Percentiles rank a stretch among this genome's conserved stretches.
Evolutionary conservation across 2,329 filamentous ascomycete species (phyloP).

Genomic region (Fusarium illudens): DNA sequence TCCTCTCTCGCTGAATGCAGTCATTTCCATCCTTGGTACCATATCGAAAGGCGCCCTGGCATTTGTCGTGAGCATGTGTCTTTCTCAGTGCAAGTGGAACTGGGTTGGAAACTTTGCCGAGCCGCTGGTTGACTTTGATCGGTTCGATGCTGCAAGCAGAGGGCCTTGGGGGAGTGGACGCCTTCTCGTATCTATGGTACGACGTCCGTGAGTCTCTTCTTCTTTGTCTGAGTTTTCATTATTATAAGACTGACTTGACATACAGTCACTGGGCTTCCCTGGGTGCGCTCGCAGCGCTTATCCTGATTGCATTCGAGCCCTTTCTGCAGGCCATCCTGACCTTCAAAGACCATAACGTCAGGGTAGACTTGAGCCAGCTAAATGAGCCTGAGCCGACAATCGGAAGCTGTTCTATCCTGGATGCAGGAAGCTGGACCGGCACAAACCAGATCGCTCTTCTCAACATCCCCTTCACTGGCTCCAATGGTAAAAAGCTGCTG

Average conservation of each 20-base stretch:
- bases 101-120: slow-evolving; percentile 1
- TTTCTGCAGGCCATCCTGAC: slow-evolving; percentile 10
- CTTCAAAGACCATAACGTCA: neutral
- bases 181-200: neutral
- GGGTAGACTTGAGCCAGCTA: neutral
- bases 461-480: neutral
- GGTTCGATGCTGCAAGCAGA: slow-evolving; percentile 26
- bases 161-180: slow-evolving; percentile 18
- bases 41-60: slow-evolving; percentile 1
- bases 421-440: neutral
- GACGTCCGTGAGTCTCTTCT: slow-evolving; percentile 10
- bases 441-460: neutral
- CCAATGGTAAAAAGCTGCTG: neutral
- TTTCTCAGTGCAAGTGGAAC: slow-evolving; percentile 30
- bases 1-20: slow-evolving; percentile 12
- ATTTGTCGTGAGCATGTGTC: slow-evolving; percentile 12
- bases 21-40: slow-evolving; percentile 17
- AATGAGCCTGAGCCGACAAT: neutral
- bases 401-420: neutral
- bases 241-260: neutral
- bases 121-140: slow-evolving; percentile 26
- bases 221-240: neutral
- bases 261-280: slow-evolving; percentile 12
- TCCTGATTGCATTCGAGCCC: slow-evolving; percentile 9
- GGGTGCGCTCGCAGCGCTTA: slow-evolving; percentile 1